Evolutionary conservation across 73 alveolate species (phyloP), one percentile per base, ranked within the genome.

Genomic region (Effrenium voratum): DNA sequence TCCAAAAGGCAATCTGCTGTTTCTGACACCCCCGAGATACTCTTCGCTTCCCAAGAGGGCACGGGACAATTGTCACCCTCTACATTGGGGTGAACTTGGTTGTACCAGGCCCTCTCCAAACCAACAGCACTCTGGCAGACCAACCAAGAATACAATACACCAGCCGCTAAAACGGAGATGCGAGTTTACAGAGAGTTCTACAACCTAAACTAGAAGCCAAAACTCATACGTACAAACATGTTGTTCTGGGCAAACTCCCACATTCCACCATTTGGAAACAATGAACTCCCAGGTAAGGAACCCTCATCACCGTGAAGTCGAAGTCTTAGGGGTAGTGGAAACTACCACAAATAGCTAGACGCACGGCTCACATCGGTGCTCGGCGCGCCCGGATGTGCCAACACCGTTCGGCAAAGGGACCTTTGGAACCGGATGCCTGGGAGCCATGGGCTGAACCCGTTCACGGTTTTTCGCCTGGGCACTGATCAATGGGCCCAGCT

Each of bases 401-500:
- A n/a, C n/a, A 57, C 70, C 70, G 19, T 19, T 52, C 19, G 28
- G 28, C 66, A 52, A 13, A 19, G 28, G 19, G 66, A 19, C 66
- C 19, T 52, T 10, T 10, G 19, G 66, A 19, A 10, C 66, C 66
- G 10, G 10, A 19, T 19, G 66, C 66, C 66, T 52, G 10, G 66
- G 66, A 19, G 19, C 28, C 28, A 13, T 10, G 28, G 10, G 10
- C 66, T 52, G 66, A 52, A 52, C 66, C 28, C 10, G 66, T 13
- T 13, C 19, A 52, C n/a, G 70, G 10, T 57, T 32, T 24, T 41
- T 44, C 52, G 40, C 81, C 55, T 15, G 83, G 44, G 76, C 32
- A 43, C 97, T 90, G 66, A 50, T 46, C 76, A 90, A 40, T 30
- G 88, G 55, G 3, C 97, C 97, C 97, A 90, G 66, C 97, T 47